These are phyloP conservation scores for Ichthyophthirius multifiliis DNA, from an alignment of 169 alveolate species.

Conservation along the genomic window DNA sequence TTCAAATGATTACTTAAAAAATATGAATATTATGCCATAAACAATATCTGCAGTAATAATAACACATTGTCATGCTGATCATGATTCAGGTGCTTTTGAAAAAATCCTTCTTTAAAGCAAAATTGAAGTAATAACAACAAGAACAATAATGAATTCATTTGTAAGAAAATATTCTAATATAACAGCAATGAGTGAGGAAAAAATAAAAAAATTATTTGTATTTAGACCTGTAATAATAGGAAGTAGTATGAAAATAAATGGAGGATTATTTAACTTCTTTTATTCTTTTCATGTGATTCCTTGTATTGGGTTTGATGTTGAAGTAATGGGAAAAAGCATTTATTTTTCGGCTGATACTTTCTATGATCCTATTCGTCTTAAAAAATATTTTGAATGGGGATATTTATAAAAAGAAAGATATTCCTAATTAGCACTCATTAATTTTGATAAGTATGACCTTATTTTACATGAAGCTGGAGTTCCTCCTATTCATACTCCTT, in stretches of 20 bases:
- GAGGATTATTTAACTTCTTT: constrained; percentile 28
- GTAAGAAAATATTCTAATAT: constrained; percentile 34
- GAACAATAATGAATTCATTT: constrained; percentile 45
- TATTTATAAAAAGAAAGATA: constrained; percentile 19
- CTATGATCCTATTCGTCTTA: constrained; percentile 16
- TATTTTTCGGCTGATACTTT: constrained; percentile 43
- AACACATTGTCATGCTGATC: constrained; percentile 49
- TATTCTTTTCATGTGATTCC: constrained; percentile 41
- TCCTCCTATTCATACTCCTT: constrained; percentile 45
- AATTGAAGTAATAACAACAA: constrained; percentile 37
- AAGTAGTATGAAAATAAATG: constrained; percentile 24
- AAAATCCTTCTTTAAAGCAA: constrained; percentile 27
- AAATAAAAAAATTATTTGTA: constrained; percentile 17
- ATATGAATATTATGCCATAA: constrained; percentile 31
- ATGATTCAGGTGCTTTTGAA: constrained; percentile 47
- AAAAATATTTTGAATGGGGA: constrained; percentile 20
- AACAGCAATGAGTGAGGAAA: constrained; percentile 13
- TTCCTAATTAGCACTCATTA: constrained; percentile 16
- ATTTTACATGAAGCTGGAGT: constrained; percentile 47
- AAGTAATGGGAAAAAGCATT: constrained; percentile 25
- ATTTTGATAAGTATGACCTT: constrained; percentile 21
- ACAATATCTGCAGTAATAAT: constrained; percentile 38
- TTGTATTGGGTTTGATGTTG: constrained; percentile 23
- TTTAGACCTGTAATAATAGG: constrained; percentile 41
- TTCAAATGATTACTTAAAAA: constrained; percentile 26